phyloP scores from a whole-genome alignment of 2,329 filamentous ascomycete genomes.

The Chrysoporthe cubensis region DNA sequence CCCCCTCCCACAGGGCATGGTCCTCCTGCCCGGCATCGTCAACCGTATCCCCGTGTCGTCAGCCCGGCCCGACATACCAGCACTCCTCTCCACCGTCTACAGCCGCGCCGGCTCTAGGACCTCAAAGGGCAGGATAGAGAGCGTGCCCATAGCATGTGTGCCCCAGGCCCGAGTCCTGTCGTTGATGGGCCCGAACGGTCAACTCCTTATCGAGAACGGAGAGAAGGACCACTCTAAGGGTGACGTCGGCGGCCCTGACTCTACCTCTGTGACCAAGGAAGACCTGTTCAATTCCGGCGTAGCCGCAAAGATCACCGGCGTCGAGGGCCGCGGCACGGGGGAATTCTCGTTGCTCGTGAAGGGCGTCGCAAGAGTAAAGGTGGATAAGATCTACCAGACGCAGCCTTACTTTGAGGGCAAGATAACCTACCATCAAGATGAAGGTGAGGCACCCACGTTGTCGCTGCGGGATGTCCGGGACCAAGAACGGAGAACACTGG shows the following conservation, averaged over 20 bases:
- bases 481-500: background rate
- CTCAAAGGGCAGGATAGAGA: constrained; percentile 64
- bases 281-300: constrained; percentile 86
- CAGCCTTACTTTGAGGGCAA: constrained; percentile 86
- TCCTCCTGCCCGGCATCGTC: constrained; percentile 84
- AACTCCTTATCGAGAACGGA: constrained; percentile 72
- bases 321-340: constrained; percentile 73
- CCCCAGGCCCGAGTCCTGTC: constrained; percentile 71
- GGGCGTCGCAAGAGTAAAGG: constrained; percentile 74
- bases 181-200: constrained; percentile 73
- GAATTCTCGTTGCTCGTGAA: constrained; percentile 88
- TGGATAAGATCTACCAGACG: constrained; percentile 77
- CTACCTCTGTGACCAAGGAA: constrained; percentile 63
- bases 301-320: constrained; percentile 75
- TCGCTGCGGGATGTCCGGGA: background rate
- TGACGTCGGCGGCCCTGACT: constrained; percentile 50
- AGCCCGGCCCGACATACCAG: constrained; percentile 82
- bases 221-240: constrained; percentile 53
- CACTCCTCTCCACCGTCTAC: constrained; percentile 84
- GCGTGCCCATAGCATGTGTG: constrained; percentile 83
- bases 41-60: constrained; percentile 81
- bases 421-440: constrained; percentile 72
- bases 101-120: constrained; percentile 72
- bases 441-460: constrained; percentile 52
- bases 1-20: constrained; percentile 76